A percentile compares a stretch with the other conserved stretches of the same genome.
phyloP scores from a whole-genome alignment of 139 green algal species.

The Tetratostichococcus sp. region DNA sequence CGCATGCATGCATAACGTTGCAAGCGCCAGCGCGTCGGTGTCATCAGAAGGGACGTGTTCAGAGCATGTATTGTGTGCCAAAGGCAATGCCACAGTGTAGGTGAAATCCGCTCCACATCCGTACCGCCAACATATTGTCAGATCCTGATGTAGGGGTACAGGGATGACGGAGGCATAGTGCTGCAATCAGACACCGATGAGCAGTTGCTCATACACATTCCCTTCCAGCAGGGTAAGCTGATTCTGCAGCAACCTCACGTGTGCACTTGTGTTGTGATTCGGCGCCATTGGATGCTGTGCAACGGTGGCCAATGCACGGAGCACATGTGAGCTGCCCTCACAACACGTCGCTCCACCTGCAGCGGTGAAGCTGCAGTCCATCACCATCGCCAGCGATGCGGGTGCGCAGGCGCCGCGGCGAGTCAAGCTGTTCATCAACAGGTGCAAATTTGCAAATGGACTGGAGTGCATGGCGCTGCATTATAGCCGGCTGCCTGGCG shows the following conservation, averaged over 20 bases:
- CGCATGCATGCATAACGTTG: too few species aligned
- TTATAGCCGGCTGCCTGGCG: too few species aligned
- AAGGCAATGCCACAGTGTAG: too few species aligned
- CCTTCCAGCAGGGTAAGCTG: constrained; percentile 51
- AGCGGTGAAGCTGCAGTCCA: constrained; percentile 61
- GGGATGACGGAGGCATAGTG: constrained; percentile 67
- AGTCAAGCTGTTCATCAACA: constrained; percentile 69
- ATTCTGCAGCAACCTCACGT: not conserved
- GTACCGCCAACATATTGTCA: too few species aligned
- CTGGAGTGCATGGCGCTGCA: too few species aligned
- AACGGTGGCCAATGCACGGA: too few species aligned
- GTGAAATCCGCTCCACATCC: too few species aligned
- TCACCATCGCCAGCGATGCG: constrained; percentile 60
- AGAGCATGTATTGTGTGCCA: too few species aligned
- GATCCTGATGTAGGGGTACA: constrained; percentile 68
- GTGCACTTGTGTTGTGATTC: not conserved
- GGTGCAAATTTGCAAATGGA: too few species aligned
- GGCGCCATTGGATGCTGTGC: too few species aligned
- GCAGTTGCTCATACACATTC: constrained; percentile 83
- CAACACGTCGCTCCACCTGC: not conserved
- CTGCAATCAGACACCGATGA: constrained; percentile 82
- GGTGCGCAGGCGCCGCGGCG: constrained; percentile 6
- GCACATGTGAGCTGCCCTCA: not conserved
- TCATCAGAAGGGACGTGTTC: too few species aligned
- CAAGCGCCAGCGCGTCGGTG: too few species aligned